phyloP scores from a whole-genome alignment of 805 yeast species.

The Nakazawaea wyomingensis region DNA sequence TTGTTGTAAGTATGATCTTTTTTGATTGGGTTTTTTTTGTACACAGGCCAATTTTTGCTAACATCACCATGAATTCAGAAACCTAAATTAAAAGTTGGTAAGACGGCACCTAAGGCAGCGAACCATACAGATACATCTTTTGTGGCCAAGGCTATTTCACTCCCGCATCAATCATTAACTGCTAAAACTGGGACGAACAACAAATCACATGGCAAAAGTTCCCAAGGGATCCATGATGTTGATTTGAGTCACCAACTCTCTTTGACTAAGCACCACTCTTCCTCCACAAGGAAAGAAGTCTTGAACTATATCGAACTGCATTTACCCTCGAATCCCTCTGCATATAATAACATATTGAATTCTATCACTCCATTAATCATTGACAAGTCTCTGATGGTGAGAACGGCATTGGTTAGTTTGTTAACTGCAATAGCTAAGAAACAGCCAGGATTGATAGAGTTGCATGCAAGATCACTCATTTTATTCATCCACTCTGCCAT shows the following conservation, averaged over 20 bases:
- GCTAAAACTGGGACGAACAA: constrained; percentile 15
- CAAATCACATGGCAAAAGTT: constrained; percentile 5
- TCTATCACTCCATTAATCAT: constrained; percentile 57
- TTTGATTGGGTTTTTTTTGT: too few species aligned
- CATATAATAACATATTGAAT: constrained; percentile 51
- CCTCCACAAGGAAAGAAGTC: constrained; percentile 68
- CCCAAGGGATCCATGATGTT: constrained; percentile 23
- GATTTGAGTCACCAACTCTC: constrained; percentile 60
- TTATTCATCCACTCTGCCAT: constrained; percentile 83
- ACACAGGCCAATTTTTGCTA: background rate
- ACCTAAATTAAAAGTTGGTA: constrained; percentile 84
- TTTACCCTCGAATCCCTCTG: constrained; percentile 46
- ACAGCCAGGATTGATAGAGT: constrained; percentile 50
- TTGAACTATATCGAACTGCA: constrained; percentile 45
- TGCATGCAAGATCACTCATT: constrained; percentile 58
- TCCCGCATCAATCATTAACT: constrained; percentile 32
- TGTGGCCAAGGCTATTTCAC: constrained; percentile 51
- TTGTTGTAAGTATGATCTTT: constrained; percentile 41
- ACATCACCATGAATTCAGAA: constrained; percentile 31
- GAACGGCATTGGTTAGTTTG: constrained; percentile 48
- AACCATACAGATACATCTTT: constrained; percentile 86
- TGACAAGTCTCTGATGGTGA: constrained; percentile 63
- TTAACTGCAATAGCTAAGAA: constrained; percentile 41
- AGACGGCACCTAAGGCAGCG: constrained; percentile 61
- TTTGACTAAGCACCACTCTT: constrained; percentile 68